phyloP scores from a whole-genome alignment of 2,329 filamentous ascomycete species.

The Epichloe sibirici region DNA sequence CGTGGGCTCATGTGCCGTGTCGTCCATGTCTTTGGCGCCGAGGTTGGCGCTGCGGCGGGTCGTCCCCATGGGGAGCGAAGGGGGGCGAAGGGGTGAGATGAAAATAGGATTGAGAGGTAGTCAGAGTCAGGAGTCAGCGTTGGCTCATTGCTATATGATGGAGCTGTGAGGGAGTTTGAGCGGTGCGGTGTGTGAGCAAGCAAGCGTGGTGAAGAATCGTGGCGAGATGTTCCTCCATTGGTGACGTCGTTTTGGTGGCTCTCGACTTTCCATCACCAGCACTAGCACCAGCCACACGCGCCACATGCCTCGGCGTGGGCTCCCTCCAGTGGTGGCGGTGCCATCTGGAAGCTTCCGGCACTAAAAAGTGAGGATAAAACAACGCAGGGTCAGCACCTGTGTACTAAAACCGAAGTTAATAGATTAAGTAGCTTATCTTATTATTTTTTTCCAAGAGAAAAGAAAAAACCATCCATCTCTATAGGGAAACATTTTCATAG shows the following conservation, averaged over 20 bases:
- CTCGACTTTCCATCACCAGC: background rate
- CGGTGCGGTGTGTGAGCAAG: too few relatives aligned
- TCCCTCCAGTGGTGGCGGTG: background rate
- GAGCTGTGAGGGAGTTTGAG: too few relatives aligned
- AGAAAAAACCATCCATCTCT: too few relatives aligned
- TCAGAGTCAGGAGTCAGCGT: background rate
- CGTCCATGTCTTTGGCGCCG: background rate
- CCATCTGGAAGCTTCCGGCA: background rate
- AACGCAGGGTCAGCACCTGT: too few relatives aligned
- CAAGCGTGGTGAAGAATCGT: too few relatives aligned
- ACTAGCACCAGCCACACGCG: background rate
- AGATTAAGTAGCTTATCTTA: too few relatives aligned
- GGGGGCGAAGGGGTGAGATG: background rate
- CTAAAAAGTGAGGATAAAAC: too few relatives aligned
- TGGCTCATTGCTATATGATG: background rate
- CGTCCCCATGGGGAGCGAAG: conserved; percentile 13
- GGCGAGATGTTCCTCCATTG: background rate
- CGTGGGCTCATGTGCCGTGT: background rate
- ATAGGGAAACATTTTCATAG: too few relatives aligned
- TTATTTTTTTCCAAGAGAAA: too few relatives aligned
- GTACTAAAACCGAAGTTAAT: too few relatives aligned
- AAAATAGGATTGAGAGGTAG: background rate
- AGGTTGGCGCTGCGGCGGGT: conserved; percentile 13
- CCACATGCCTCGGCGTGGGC: background rate
- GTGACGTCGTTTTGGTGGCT: background rate